Base-by-base conservation (phyloP, 176 grass and related monocot genomes). In the Rhynchospora tenuis region DNA sequence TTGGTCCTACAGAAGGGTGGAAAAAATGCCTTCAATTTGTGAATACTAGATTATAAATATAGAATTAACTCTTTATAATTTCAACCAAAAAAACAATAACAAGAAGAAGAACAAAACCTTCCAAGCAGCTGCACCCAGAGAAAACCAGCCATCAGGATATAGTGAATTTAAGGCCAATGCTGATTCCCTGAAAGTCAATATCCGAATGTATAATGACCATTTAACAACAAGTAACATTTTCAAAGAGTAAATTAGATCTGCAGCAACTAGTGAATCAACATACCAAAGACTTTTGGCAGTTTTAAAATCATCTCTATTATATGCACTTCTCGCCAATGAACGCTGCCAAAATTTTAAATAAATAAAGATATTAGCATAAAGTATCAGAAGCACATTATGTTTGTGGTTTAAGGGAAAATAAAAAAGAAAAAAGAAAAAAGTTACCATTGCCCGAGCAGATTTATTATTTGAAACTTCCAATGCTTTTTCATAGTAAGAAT, bases 91-190 rank as follows among this genome's bases (percentile, higher is more conserved):
- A 38, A 83, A 66, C 17, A 77, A 85, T 17, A 48, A 86, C 54
- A 33, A 87, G 19, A 0, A 17, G 20, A 27, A 85, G 48, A 67
- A 12, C 50, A 45, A 72, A 84, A 98, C 95, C 92, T 93, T 98
- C 87, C 92, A 94, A 82, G 95, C 89, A 88, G 88, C 84, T 63
- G 88, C 94, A 75, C 95, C 95, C 58, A 91, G 91, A n/a, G 95
- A 90, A 87, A 98, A 98, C 92, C 95, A 94, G 24, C 95, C 90
- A 94, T 98, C 92, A 83, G 89, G 95, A 90, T 87, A 87, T 73
- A 98, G 83, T 45, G 95, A 90, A 91, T 98, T 98, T 79, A 94
- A 88, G 13, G 92, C 86, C 80, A 98, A 86, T 33, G 95, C 95
- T 85, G 92, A 94, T 90, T 98, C 92, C 95, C 95, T 98, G 10